phyloP scores from a whole-genome alignment of 306 rosid genomes.

The Sophora flavescens region DNA sequence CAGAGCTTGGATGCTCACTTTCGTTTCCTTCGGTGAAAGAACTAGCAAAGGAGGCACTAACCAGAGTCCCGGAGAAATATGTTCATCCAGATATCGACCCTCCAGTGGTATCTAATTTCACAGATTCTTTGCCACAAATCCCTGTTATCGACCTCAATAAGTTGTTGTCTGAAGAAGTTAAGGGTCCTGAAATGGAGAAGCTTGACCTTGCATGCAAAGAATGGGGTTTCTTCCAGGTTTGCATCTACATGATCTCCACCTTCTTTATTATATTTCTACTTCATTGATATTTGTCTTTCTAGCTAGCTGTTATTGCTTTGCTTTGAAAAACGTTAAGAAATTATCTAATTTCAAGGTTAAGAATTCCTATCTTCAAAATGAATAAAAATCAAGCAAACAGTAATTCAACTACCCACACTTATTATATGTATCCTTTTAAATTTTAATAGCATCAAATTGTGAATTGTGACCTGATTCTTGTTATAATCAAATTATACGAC shows the following conservation, averaged over 20 bases:
- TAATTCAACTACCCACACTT: too few species aligned
- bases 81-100: constrained; percentile 49
- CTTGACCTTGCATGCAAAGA: constrained; percentile 56
- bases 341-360: too few species aligned
- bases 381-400: too few species aligned
- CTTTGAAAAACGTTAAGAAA: too few species aligned
- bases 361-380: too few species aligned
- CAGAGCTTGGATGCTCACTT: not conserved
- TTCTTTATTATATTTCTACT: not conserved
- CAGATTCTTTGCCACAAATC: constrained; percentile 37
- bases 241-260: not conserved
- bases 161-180: constrained; percentile 32
- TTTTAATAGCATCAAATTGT: too few species aligned
- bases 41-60: constrained; percentile 27
- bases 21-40: constrained; percentile 26
- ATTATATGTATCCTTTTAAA: too few species aligned
- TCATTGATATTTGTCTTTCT: not conserved
- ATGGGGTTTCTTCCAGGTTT: constrained; percentile 64
- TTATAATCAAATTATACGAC: too few species aligned
- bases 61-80: constrained; percentile 48
- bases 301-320: too few species aligned
- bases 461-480: too few species aligned
- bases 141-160: constrained; percentile 53
- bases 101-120: constrained; percentile 6
- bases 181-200: constrained; percentile 44